phyloP scores from a whole-genome alignment of 177 flowering plant genomes.

The Vitis hybrid region DNA sequence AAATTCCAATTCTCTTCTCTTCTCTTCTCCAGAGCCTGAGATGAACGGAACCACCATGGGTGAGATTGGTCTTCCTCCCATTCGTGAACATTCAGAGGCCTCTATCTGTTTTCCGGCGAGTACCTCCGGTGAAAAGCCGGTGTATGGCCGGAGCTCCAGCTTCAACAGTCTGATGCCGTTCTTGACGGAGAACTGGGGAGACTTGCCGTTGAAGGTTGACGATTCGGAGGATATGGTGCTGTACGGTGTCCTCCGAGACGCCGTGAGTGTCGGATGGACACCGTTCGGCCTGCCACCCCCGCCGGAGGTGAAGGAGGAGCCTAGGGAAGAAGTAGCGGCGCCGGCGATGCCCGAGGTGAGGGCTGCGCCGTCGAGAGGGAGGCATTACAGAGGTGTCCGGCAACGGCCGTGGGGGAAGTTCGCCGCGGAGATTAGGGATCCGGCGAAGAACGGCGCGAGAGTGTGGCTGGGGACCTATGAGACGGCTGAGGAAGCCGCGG shows the following conservation, averaged over 20 bases:
- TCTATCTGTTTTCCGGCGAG: neutral
- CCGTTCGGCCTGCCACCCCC: conserved; percentile 3
- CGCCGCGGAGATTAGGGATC: conserved; percentile 40
- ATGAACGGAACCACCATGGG: neutral
- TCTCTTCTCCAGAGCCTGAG: too few relatives aligned
- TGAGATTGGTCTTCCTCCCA: neutral
- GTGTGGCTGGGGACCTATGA: conserved; percentile 40
- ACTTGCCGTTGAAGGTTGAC: conserved; percentile 40
- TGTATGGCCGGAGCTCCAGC: conserved; percentile 19
- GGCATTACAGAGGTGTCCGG: conserved; percentile 31
- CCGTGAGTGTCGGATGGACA: conserved; percentile 45
- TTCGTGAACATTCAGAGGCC: too few relatives aligned
- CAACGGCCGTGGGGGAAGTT: conserved; percentile 38
- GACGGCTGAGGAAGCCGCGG: conserved; percentile 36
- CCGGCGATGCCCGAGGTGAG: neutral
- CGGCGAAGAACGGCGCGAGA: conserved; percentile 30
- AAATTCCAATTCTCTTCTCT: too few relatives aligned
- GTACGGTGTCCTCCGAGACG: conserved; percentile 39
- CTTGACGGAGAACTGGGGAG: conserved; percentile 47
- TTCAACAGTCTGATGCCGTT: conserved; percentile 26
- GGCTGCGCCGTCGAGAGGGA: conserved; percentile 1
- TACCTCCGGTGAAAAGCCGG: neutral
- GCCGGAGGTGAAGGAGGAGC: conserved; percentile 20
- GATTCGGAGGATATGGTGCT: conserved; percentile 61
- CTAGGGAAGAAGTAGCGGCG: neutral